These are phyloP conservation scores for Saturnispora zaruensis DNA, from an alignment of 805 yeast genomes.

Conservation along the genomic window DNA sequence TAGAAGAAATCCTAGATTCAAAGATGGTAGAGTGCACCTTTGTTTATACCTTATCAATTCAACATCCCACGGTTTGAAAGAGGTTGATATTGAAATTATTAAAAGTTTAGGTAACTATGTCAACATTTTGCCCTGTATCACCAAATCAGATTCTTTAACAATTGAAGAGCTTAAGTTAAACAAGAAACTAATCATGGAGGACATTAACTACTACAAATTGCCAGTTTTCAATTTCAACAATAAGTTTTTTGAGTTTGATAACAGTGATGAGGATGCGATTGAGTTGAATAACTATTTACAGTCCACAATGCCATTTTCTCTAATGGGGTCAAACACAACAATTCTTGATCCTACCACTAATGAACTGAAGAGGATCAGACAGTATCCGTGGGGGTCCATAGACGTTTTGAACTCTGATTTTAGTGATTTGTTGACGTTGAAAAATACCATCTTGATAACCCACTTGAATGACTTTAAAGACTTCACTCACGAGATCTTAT, in stretches of 20 bases:
- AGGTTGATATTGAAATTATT: slow-evolving; percentile 68
- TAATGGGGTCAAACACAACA: slow-evolving; percentile 48
- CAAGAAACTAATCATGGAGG: slow-evolving; percentile 68
- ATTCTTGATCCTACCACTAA: slow-evolving; percentile 30
- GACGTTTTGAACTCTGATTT: slow-evolving; percentile 53
- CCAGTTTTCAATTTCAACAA: slow-evolving; percentile 73
- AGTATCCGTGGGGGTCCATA: slow-evolving; percentile 63
- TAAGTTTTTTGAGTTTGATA: slow-evolving; percentile 35
- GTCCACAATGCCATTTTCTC: slow-evolving; percentile 51
- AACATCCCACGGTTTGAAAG: slow-evolving; percentile 57
- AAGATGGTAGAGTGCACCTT: slow-evolving; percentile 75
- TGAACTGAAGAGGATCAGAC: slow-evolving; percentile 38
- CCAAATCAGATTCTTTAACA: slow-evolving; percentile 75
- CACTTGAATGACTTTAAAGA: slow-evolving; percentile 87
- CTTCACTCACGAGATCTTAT: slow-evolving; percentile 74
- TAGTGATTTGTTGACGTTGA: slow-evolving; percentile 72
- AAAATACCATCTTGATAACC: slow-evolving; percentile 71
- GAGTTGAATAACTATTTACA: slow-evolving; percentile 33
- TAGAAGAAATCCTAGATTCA: slow-evolving; percentile 76
- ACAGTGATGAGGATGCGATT: slow-evolving; percentile 24
- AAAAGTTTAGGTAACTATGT: slow-evolving; percentile 59
- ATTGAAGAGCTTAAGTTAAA: slow-evolving; percentile 59
- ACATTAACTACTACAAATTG: slow-evolving; percentile 58
- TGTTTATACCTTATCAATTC: slow-evolving; percentile 70
- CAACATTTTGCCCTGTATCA: slow-evolving; percentile 75